Evolutionary conservation across 2,329 filamentous ascomycete species (phyloP).

Genomic region (Didymella pinodella): DNA sequence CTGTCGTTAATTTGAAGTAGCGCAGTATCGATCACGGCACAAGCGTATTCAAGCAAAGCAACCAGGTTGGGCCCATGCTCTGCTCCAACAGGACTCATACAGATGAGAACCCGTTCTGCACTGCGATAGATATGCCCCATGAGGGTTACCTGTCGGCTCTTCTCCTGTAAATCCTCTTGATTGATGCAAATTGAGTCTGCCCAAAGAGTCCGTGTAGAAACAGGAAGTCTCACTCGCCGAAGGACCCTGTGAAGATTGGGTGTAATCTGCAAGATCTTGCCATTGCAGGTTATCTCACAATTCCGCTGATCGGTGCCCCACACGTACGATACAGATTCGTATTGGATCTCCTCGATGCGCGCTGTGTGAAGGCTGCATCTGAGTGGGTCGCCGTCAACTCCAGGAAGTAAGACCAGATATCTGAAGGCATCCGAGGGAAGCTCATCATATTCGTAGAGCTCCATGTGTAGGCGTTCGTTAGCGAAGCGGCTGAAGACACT

Average conservation of each 20-base stretch:
- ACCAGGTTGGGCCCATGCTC: constrained; percentile 1
- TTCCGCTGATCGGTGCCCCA: constrained; percentile 21
- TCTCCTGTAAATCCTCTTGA: neutral
- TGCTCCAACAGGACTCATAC: neutral
- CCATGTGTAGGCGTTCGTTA: neutral
- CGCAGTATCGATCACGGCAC: constrained; percentile 6
- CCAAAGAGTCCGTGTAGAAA: neutral
- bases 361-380: constrained; percentile 21
- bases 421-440: constrained; percentile 2
- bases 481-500: neutral
- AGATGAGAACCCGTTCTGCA: neutral
- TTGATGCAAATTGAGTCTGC: constrained; percentile 3
- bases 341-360: constrained; percentile 1
- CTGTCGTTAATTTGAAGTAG: neutral
- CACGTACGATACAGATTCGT: constrained; percentile 27
- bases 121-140: neutral
- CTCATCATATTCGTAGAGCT: neutral
- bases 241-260: constrained; percentile 21
- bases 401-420: constrained; percentile 6
- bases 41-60: constrained; percentile 18
- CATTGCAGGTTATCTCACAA: constrained; percentile 7
- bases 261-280: constrained; percentile 13
- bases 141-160: neutral
- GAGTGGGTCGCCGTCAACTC: constrained; percentile 1
- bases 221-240: constrained; percentile 5